These are phyloP conservation scores for Sugiyamaella americana DNA, from an alignment of 805 yeast genomes.

Conservation along the genomic window DNA sequence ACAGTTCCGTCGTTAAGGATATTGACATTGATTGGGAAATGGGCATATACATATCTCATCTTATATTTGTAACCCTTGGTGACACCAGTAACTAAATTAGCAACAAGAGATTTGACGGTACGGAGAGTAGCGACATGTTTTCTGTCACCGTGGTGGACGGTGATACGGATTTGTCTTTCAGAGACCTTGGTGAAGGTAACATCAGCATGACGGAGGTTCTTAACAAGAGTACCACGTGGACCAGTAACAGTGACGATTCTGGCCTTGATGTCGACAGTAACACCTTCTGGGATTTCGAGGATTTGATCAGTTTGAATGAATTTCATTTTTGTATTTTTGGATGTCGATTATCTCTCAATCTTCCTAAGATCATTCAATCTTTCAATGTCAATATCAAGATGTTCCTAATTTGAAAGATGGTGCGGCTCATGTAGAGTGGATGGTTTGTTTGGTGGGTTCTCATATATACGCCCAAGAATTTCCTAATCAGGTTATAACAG, in stretches of 20 bases:
- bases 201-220: slow-evolving; percentile 90
- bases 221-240: slow-evolving; percentile 92
- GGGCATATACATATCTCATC: slow-evolving; percentile 99
- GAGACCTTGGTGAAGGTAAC: slow-evolving; percentile 79
- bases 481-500: too few relatives aligned
- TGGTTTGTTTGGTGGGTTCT: too few relatives aligned
- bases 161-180: slow-evolving; percentile 70
- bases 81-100: slow-evolving; percentile 97
- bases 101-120: slow-evolving; percentile 92
- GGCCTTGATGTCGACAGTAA: slow-evolving; percentile 83
- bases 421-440: too few relatives aligned
- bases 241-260: slow-evolving; percentile 87
- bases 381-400: too few relatives aligned
- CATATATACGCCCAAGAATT: too few relatives aligned
- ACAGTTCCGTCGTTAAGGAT: slow-evolving; percentile 68
- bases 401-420: too few relatives aligned
- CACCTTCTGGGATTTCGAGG: slow-evolving; percentile 88
- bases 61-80: slow-evolving; percentile 99
- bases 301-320: slow-evolving; percentile 82
- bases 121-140: slow-evolving; percentile 99
- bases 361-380: too few relatives aligned
- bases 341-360: too few relatives aligned
- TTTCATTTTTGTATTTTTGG: slow-evolving; percentile 48
- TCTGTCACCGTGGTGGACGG: slow-evolving; percentile 98
- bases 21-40: slow-evolving; percentile 99